phyloP scores from a whole-genome alignment of 768 basidiomycete genomes.

The Cystofilobasidium macerans region DNA sequence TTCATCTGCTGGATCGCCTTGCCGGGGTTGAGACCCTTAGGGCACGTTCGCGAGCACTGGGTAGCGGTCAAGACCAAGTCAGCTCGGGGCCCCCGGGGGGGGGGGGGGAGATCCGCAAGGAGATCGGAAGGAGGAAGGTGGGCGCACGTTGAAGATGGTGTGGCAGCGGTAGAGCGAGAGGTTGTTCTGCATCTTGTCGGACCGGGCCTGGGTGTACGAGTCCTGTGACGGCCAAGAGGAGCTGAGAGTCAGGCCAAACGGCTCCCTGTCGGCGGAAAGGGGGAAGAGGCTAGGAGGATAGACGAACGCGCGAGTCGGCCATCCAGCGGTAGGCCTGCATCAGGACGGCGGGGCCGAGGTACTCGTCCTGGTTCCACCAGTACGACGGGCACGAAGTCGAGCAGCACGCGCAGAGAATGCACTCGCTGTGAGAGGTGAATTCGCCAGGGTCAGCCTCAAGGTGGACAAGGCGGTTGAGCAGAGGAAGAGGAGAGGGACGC shows the following conservation, averaged over 20 bases:
- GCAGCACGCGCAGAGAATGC: conserved; percentile 77
- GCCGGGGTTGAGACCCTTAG: conserved; percentile 72
- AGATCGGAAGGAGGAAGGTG: neutral
- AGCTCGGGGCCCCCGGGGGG: neutral
- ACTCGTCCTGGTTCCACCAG: conserved; percentile 99
- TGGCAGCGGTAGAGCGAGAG: conserved; percentile 96
- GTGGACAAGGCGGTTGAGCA: neutral
- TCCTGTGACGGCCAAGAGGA: conserved; percentile 46
- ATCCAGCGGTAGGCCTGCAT: conserved; percentile 99
- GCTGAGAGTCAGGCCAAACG: neutral
- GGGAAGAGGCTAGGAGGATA: neutral
- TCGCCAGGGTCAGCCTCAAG: neutral
- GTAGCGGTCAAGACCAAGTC: neutral
- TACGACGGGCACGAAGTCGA: conserved; percentile 95
- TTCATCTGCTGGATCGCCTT: conserved; percentile 1
- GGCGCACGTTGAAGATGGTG: conserved; percentile 43
- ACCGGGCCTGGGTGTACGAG: conserved; percentile 61
- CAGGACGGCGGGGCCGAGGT: conserved; percentile 89
- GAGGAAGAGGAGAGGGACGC: conserved; percentile 34
- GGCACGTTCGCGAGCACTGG: conserved; percentile 73
- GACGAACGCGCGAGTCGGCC: conserved; percentile 77
- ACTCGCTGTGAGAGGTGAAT: conserved; percentile 12
- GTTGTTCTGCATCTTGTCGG: conserved; percentile 87
- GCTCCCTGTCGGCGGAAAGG: neutral
- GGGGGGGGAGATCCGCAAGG: neutral